Evolutionary conservation across 2,329 filamentous ascomycete species (phyloP), one percentile per base, ranked within the genome.

Genomic region (Monosporascus cannonballus): DNA sequence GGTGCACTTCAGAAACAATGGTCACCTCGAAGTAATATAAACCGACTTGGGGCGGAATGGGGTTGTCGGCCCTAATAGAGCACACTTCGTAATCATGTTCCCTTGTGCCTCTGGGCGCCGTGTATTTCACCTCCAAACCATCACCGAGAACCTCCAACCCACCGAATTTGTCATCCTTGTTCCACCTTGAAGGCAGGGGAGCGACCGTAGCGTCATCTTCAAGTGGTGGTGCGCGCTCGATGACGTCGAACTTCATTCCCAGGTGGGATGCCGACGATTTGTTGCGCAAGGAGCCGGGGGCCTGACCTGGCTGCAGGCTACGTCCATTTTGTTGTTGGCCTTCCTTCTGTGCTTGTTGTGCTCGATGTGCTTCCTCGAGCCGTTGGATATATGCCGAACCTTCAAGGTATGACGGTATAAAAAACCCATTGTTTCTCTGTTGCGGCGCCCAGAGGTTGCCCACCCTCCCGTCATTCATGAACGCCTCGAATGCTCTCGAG

Each of bases 21-120:
- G 71, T 71, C 24, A 87, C 78, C 67, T 99, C 94, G 65, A 85
- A 99, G 69, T 99, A 99, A 70, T 96, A 99, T 54, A 99, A 86
- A 2, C 94, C 94, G 60, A 89, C 94, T 64, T 96, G 87, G 37
- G 84, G 79, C 4, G 94, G 91, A 84, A 97, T 96, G 48, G 85
- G 82, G 67, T 91, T 78, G 68, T 99, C 88, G 27, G 92, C 83
- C 52, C 94, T 84, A 53, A 96, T 84, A 14, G 89, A 83, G 37
- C 85, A 90, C 18, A 90, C 89, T 67, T 97, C 94, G 64, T 88
- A 76, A 7, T 85, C 82, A 49, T 77, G 74, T 48, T 83, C 78
- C 52, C 69, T 68, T 20, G 73, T 64, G 24, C 68, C 71, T 61
- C 77, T 79, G 1, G 71, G 62, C 0, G 76, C 75, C 1, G 71